These are phyloP conservation scores for Blakeslea trispora DNA, from an alignment of 371 early-diverging fungal genomes.

Conservation along the genomic window DNA sequence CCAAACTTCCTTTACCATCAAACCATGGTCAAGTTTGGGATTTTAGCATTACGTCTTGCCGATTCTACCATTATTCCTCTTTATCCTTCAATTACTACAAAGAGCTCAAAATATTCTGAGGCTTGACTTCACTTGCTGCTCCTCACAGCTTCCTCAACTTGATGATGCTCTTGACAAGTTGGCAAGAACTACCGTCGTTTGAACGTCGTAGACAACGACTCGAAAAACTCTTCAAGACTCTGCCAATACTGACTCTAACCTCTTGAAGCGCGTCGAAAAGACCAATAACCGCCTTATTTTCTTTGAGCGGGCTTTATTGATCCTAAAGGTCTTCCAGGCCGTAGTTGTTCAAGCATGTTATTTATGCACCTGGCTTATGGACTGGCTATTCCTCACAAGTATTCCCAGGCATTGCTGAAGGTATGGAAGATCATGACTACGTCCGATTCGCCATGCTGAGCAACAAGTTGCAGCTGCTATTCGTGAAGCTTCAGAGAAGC, in stretches of 20 bases:
- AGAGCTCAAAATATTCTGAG: conserved; percentile 14
- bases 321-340: conserved; percentile 54
- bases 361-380: conserved; percentile 62
- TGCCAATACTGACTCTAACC: conserved; percentile 4
- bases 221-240: conserved; percentile 6
- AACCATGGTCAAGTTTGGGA: conserved; percentile 48
- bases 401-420: conserved; percentile 58
- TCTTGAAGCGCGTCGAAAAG: conserved; percentile 24
- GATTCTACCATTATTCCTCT: conserved; percentile 42
- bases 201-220: conserved; percentile 13
- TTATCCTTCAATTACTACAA: conserved; percentile 37
- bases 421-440: conserved; percentile 37
- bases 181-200: conserved; percentile 7
- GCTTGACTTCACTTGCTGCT: conserved; percentile 1
- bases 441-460: conserved; percentile 26
- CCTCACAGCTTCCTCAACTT: conserved; percentile 17
- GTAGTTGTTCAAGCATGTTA: conserved; percentile 64
- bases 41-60: conserved; percentile 40
- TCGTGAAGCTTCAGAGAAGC: conserved; percentile 9
- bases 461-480: conserved; percentile 25
- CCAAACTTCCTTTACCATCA: conserved; percentile 62
- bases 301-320: conserved; percentile 64
- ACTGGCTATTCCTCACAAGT: conserved; percentile 53
- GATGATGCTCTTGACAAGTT: conserved; percentile 14
- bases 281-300: conserved; percentile 46